Evolutionary conservation across 208 protist genomes (phyloP).

Genomic region (Crithidia expoeki): DNA sequence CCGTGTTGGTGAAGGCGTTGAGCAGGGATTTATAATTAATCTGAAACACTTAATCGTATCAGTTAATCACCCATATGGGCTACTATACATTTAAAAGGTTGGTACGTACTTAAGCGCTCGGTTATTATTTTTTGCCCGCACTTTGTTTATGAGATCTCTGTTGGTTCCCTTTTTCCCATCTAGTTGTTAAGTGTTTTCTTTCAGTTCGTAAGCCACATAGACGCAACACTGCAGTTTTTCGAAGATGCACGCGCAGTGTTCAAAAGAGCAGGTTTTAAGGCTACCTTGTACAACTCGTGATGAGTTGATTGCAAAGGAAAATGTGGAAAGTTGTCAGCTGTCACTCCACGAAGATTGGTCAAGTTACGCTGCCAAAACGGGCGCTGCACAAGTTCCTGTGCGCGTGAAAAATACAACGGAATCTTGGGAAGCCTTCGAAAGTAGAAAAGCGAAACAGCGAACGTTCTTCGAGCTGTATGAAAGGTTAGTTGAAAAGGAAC

Average conservation of each 20-base stretch:
- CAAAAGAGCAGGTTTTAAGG: constrained; percentile 1
- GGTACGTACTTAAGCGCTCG: too few relatives aligned
- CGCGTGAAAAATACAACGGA: constrained; percentile 6
- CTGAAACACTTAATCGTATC: too few relatives aligned
- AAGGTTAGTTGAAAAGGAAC: constrained; percentile 21
- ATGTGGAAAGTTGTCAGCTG: not conserved
- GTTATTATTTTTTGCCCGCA: too few relatives aligned
- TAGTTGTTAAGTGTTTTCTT: too few relatives aligned
- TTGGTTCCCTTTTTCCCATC: too few relatives aligned
- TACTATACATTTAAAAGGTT: too few relatives aligned
- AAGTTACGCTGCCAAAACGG: not conserved
- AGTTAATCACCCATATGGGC: too few relatives aligned
- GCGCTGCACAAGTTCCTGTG: not conserved
- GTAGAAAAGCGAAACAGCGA: not conserved
- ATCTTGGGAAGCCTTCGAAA: not conserved
- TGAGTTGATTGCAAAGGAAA: not conserved
- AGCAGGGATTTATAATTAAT: too few relatives aligned
- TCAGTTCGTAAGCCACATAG: too few relatives aligned
- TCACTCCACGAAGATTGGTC: not conserved
- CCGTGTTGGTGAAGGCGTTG: too few relatives aligned
- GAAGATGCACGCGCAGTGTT: constrained; percentile 1
- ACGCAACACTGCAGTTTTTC: too few relatives aligned
- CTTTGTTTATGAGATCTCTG: too few relatives aligned
- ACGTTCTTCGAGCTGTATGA: constrained; percentile 37
- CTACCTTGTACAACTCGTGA: not conserved